Evolutionary conservation across 2,329 filamentous ascomycete species (phyloP).

Genomic region (Trichoderma aggressivum): DNA sequence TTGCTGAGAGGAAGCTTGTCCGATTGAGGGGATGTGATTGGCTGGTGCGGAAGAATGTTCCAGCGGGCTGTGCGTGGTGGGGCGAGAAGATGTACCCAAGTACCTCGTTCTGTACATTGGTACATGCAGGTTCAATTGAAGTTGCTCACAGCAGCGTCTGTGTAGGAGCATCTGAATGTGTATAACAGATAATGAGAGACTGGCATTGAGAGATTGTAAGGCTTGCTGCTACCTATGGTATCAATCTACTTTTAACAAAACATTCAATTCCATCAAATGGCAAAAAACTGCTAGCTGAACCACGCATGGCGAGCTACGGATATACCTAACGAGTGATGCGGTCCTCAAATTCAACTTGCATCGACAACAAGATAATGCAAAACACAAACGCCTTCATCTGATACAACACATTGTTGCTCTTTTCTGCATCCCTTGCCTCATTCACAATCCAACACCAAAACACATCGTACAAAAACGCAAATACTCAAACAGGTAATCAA

Average conservation of each 20-base stretch:
- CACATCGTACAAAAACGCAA: background rate
- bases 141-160: background rate
- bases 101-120: background rate
- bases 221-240: background rate
- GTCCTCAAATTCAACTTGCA: background rate
- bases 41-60: slow-evolving; percentile 21
- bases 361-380: background rate
- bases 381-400: background rate
- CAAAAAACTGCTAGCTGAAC: background rate
- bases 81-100: background rate
- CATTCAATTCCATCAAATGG: background rate
- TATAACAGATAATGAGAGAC: background rate
- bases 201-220: background rate
- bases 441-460: background rate
- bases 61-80: background rate
- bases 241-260: background rate
- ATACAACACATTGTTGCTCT: background rate
- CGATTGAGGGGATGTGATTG: slow-evolving; percentile 18
- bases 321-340: slow-evolving; percentile 11
- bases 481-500: background rate
- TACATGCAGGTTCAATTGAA: background rate
- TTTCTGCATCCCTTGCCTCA: background rate
- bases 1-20: background rate
- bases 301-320: background rate
- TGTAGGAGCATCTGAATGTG: too few species aligned